Evolutionary conservation across 805 yeast genomes (phyloP).

Genomic region (Kluyveromyces wickerhamii): DNA sequence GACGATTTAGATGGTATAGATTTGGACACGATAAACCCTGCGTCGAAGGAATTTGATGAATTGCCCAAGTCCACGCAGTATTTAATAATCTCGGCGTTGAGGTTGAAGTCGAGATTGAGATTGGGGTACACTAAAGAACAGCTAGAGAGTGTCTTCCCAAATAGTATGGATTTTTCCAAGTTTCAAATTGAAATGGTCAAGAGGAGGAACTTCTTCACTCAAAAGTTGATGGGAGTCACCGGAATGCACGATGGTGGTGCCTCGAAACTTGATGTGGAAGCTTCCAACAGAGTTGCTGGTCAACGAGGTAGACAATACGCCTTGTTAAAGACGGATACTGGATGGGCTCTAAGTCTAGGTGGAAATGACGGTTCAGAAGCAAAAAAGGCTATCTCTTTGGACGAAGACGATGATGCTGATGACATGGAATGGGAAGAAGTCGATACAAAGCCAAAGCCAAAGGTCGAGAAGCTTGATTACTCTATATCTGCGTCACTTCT

Average conservation of each 20-base stretch:
- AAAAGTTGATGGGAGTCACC: slow-evolving; percentile 69
- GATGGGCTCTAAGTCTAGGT: slow-evolving; percentile 70
- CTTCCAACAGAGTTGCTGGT: slow-evolving; percentile 58
- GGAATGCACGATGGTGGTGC: slow-evolving; percentile 60
- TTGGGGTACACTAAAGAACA: slow-evolving; percentile 95
- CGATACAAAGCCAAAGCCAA: slow-evolving; percentile 27
- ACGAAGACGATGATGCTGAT: slow-evolving; percentile 34
- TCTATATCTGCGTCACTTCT: slow-evolving; percentile 38
- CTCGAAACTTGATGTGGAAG: slow-evolving; percentile 28
- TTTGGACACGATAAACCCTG: slow-evolving; percentile 71
- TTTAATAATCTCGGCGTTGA: slow-evolving; percentile 72
- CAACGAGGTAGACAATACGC: slow-evolving; percentile 72
- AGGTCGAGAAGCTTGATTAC: slow-evolving; percentile 23
- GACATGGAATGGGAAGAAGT: slow-evolving; percentile 70
- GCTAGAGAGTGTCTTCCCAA: slow-evolving; percentile 69
- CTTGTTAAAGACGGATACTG: slow-evolving; percentile 66
- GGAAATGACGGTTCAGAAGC: slow-evolving; percentile 35
- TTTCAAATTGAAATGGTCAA: slow-evolving; percentile 92
- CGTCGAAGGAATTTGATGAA: slow-evolving; percentile 63
- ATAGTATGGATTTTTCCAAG: slow-evolving; percentile 81
- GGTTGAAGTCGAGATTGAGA: slow-evolving; percentile 80
- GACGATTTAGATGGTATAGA: slow-evolving; percentile 61
- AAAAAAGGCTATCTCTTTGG: slow-evolving; percentile 44
- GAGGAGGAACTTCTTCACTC: slow-evolving; percentile 85
- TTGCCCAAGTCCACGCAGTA: slow-evolving; percentile 85